Conservation (phyloP, 129 eudicot species). For the Helianthus tuberosus region DNA sequence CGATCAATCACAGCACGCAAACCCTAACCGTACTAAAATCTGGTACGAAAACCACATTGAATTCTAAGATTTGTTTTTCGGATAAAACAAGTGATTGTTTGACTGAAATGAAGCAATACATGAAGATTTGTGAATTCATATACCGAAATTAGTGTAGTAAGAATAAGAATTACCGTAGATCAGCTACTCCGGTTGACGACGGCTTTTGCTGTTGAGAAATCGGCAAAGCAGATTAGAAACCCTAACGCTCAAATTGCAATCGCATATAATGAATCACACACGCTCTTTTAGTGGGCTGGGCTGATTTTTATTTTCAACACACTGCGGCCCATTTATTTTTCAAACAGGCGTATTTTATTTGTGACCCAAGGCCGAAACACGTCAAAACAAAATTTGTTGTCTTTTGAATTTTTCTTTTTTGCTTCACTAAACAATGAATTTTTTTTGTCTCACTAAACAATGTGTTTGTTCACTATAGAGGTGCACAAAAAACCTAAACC, state of each 20-base stretch:
- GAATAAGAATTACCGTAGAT: constrained; percentile 22
- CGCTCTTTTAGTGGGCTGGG: constrained; percentile 22
- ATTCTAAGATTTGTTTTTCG: not conserved
- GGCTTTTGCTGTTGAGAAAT: constrained; percentile 23
- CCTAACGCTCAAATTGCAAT: constrained; percentile 15
- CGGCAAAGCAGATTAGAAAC: constrained; percentile 14
- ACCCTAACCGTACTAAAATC: not conserved
- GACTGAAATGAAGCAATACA: not conserved
- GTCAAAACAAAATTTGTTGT: too few relatives aligned
- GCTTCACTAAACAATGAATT: too few relatives aligned
- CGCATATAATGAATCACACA: not conserved
- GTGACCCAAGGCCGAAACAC: too few relatives aligned
- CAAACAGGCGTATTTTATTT: too few relatives aligned
- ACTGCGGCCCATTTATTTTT: not conserved
- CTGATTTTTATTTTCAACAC: not conserved
- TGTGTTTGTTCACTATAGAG: too few relatives aligned
- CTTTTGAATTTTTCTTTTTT: too few relatives aligned
- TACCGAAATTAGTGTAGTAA: not conserved
- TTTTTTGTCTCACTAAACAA: too few relatives aligned
- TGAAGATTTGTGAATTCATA: not conserved
- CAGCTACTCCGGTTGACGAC: constrained; percentile 16
- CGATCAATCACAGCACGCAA: not conserved
- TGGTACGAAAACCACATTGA: not conserved
- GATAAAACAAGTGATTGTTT: not conserved
- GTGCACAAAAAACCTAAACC: too few relatives aligned